phyloP scores from a whole-genome alignment of 495 filamentous ascomycete species.

The Penicillium dipodomyicola region DNA sequence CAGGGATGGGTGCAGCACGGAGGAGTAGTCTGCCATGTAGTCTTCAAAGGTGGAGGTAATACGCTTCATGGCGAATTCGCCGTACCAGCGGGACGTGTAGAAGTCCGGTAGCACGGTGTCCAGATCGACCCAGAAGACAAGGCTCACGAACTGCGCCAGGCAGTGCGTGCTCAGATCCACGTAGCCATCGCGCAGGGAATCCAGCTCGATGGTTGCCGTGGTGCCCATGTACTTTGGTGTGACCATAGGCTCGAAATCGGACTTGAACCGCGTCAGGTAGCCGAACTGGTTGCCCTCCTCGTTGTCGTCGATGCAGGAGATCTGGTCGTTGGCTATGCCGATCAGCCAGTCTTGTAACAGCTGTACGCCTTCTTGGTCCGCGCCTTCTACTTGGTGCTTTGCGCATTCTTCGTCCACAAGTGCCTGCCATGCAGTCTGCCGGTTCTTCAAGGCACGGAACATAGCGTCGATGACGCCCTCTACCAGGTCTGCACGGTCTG shows the following conservation, averaged over 20 bases:
- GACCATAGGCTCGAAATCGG: constrained; percentile 73
- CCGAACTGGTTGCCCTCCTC: constrained; percentile 63
- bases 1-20: constrained; percentile 77
- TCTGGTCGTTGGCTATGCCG: constrained; percentile 97
- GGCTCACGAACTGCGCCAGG: constrained; percentile 73
- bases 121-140: constrained; percentile 89
- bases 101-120: constrained; percentile 74
- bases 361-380: constrained; percentile 74
- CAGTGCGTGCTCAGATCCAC: constrained; percentile 91
- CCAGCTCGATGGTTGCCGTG: constrained; percentile 67
- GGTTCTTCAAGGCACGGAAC: constrained; percentile 75
- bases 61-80: constrained; percentile 74
- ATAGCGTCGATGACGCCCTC: constrained; percentile 94
- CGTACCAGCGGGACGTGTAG: constrained; percentile 89
- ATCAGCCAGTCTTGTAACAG: constrained; percentile 89
- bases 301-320: constrained; percentile 90
- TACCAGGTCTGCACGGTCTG: constrained; percentile 77
- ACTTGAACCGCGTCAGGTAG: constrained; percentile 78
- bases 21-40: constrained; percentile 81
- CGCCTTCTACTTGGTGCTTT: constrained; percentile 59
- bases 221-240: constrained; percentile 73
- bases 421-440: constrained; percentile 80
- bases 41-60: constrained; percentile 92
- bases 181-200: constrained; percentile 79
- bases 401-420: constrained; percentile 83